Percentiles rank a stretch among this genome's conserved stretches.
phyloP scores from a whole-genome alignment of 2,329 filamentous ascomycete species.

The Grosmannia serpens region DNA sequence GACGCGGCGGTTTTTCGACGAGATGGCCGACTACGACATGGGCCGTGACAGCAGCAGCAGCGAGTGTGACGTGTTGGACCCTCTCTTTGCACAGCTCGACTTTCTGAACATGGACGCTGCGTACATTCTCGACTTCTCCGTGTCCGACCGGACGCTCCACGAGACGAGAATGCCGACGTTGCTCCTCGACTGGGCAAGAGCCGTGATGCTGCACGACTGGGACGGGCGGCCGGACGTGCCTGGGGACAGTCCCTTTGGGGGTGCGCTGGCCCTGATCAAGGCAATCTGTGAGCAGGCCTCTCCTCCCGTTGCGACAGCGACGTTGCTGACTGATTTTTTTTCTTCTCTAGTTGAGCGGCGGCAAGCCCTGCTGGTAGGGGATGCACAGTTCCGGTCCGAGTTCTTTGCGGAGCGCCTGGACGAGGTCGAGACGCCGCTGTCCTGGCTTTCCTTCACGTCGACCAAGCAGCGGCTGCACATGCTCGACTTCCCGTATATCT shows the following conservation, averaged over 20 bases:
- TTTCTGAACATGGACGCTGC: conserved; percentile 33
- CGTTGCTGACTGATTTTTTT: too few relatives aligned
- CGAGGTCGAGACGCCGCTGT: conserved; percentile 58
- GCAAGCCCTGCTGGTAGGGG: conserved; percentile 51
- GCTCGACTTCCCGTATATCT: conserved; percentile 71
- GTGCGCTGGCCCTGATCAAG: conserved; percentile 62
- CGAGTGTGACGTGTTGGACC: conserved; percentile 32
- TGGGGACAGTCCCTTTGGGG: conserved; percentile 60
- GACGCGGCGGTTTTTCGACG: conserved; percentile 38
- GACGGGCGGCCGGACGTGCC: conserved; percentile 60
- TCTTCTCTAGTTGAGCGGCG: conserved; percentile 43
- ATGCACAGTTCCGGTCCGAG: conserved; percentile 61
- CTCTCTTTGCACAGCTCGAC: conserved; percentile 42
- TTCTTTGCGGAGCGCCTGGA: conserved; percentile 70
- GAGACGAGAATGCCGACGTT: conserved; percentile 45
- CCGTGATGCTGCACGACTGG: conserved; percentile 70
- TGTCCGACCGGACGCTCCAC: conserved; percentile 40
- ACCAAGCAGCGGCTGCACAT: conserved; percentile 60
- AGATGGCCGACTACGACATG: conserved; percentile 20
- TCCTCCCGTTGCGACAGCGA: too few relatives aligned
- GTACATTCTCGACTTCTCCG: conserved; percentile 35
- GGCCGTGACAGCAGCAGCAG: neutral
- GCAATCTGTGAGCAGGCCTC: conserved; percentile 49
- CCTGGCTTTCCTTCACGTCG: conserved; percentile 52
- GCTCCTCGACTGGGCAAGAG: conserved; percentile 60